Evolutionary conservation across 805 yeast genomes (phyloP).

Genomic region (Metschnikowia anglica): DNA sequence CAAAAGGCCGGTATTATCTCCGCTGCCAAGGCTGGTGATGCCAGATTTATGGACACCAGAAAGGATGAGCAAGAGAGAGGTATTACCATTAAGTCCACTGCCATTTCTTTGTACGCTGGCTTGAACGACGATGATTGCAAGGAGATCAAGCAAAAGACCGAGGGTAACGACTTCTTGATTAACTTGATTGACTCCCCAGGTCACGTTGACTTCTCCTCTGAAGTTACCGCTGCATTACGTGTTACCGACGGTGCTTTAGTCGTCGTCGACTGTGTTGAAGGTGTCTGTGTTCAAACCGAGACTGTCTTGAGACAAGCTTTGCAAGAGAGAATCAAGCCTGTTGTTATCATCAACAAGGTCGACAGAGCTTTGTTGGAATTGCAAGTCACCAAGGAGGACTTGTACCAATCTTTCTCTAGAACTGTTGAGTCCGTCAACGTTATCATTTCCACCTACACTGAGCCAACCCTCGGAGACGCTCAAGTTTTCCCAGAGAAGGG

Average conservation of each 20-base stretch:
- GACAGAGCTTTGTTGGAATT: constrained; percentile 99
- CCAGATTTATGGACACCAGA: constrained; percentile 99
- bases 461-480: constrained; percentile 86
- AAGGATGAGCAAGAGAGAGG: constrained; percentile 99
- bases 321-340: constrained; percentile 99
- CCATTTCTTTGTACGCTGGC: constrained; percentile 92
- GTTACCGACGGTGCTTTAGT: constrained; percentile 99
- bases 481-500: constrained; percentile 99
- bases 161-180: constrained; percentile 91
- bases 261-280: constrained; percentile 98
- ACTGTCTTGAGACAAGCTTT: constrained; percentile 98
- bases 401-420: constrained; percentile 97
- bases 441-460: constrained; percentile 92
- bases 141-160: constrained; percentile 89
- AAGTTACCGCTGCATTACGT: constrained; percentile 99
- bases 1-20: constrained; percentile 99
- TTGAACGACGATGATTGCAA: constrained; percentile 82
- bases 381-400: constrained; percentile 98
- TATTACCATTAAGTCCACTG: constrained; percentile 98
- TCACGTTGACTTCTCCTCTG: constrained; percentile 99
- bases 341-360: constrained; percentile 97
- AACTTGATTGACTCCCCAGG: constrained; percentile 99
- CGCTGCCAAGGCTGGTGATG: constrained; percentile 99
- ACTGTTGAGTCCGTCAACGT: constrained; percentile 99
- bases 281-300: constrained; percentile 99